Evolutionary conservation across 2,329 filamentous ascomycete species (phyloP).

Genomic region (Talaromyces rugulosus): DNA sequence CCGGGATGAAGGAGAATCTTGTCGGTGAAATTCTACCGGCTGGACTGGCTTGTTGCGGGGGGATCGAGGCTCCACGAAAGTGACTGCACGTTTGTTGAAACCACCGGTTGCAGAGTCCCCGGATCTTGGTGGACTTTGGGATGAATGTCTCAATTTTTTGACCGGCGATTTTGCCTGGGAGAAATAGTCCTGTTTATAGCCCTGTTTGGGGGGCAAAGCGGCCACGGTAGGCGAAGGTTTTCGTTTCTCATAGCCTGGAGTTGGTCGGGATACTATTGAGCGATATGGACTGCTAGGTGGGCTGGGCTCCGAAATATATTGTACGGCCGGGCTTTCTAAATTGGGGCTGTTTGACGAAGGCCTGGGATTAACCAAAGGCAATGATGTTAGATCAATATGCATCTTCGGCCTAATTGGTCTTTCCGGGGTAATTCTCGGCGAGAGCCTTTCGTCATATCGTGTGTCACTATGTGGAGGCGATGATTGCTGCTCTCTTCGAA

Average conservation of each 20-base stretch:
- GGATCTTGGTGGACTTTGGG: neutral
- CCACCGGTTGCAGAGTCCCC: neutral
- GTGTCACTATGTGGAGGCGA: neutral
- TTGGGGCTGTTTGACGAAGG: neutral
- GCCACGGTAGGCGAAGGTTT: neutral
- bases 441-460: neutral
- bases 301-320: slow-evolving; percentile 7
- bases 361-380: neutral
- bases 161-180: neutral
- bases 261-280: neutral
- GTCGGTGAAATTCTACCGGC: neutral
- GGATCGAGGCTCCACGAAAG: slow-evolving; percentile 9
- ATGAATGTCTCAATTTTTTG: neutral
- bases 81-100: slow-evolving; percentile 3
- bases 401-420: neutral
- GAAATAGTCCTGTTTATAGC: neutral
- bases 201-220: neutral
- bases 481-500: slow-evolving; percentile 20
- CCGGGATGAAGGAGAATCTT: slow-evolving; percentile 1
- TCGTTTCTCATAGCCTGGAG: slow-evolving; percentile 1
- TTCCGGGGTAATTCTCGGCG: neutral
- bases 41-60: neutral
- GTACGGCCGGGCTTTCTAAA: neutral
- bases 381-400: neutral
- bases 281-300: neutral